These are phyloP conservation scores for Galium porrigens DNA, from an alignment of 305 asterid genomes.

Conservation along the genomic window DNA sequence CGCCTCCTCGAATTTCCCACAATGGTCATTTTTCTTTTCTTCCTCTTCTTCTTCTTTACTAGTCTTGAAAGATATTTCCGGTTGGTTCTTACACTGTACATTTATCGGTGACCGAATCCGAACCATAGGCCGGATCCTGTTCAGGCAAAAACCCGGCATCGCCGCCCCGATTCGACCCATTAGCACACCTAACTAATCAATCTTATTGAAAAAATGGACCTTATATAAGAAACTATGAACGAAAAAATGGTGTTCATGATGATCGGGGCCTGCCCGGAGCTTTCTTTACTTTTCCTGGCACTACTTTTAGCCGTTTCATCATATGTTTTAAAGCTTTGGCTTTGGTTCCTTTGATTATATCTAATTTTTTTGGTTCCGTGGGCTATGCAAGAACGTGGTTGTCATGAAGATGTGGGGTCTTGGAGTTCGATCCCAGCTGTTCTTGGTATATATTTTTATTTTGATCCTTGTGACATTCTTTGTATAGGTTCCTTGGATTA, in stretches of 20 bases:
- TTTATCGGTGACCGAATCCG: conserved; percentile 32
- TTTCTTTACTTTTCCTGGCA: conserved; percentile 14
- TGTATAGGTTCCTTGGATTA: background rate
- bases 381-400: conserved; percentile 33
- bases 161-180: conserved; percentile 38
- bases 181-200: background rate
- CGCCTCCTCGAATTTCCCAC: conserved; percentile 7
- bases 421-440: conserved; percentile 2
- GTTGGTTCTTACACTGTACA: conserved; percentile 20
- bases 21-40: conserved; percentile 11
- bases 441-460: background rate
- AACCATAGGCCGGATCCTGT: conserved; percentile 46
- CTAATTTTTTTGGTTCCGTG: conserved; percentile 9
- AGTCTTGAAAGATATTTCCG: background rate
- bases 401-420: conserved; percentile 31
- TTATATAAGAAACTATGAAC: conserved; percentile 11
- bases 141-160: conserved; percentile 40
- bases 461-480: background rate
- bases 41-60: background rate
- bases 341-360: conserved; percentile 21
- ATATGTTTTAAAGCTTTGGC: conserved; percentile 14
- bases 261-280: background rate
- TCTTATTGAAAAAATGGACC: background rate
- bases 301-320: conserved; percentile 21
- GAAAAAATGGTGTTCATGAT: background rate